Conservation (phyloP, 2,329 filamentous ascomycete genomes). For the Fusarium annulatum region DNA sequence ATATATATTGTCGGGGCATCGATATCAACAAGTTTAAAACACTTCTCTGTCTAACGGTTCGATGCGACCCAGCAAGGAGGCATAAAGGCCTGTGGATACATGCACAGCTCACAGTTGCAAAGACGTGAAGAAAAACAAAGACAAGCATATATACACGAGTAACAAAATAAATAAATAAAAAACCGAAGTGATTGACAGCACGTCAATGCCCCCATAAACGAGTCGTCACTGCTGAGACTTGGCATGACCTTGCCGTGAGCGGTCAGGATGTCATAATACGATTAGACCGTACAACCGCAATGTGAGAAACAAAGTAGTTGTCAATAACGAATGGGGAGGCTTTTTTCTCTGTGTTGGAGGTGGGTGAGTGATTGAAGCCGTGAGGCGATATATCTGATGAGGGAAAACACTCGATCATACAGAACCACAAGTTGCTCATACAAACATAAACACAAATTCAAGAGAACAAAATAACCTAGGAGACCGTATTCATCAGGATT, state of each 20-base stretch:
- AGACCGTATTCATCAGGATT: too few relatives aligned
- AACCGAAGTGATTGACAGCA: neutral
- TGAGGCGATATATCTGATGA: neutral
- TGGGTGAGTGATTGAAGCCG: neutral
- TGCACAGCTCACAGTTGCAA: neutral
- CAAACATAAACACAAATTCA: too few relatives aligned
- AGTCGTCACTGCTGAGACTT: neutral
- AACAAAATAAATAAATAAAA: too few relatives aligned
- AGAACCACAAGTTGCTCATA: neutral
- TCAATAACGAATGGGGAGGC: too few relatives aligned
- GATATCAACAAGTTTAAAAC: neutral
- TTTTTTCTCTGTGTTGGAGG: neutral
- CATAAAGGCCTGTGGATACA: too few relatives aligned
- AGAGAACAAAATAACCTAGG: accelerated
- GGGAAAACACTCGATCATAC: neutral
- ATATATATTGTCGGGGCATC: too few relatives aligned
- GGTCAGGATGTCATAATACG: neutral
- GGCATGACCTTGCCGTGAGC: neutral
- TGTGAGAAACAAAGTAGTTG: neutral
- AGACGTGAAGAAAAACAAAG: neutral
- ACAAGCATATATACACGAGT: neutral
- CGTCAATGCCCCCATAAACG: neutral
- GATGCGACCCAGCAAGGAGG: neutral
- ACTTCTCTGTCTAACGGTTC: neutral
- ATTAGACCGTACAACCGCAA: neutral